Percentiles rank a stretch among this genome's conserved stretches.
Conservation (phyloP, 106 monocot species). For the Phalaenopsis aphrodite region DNA sequence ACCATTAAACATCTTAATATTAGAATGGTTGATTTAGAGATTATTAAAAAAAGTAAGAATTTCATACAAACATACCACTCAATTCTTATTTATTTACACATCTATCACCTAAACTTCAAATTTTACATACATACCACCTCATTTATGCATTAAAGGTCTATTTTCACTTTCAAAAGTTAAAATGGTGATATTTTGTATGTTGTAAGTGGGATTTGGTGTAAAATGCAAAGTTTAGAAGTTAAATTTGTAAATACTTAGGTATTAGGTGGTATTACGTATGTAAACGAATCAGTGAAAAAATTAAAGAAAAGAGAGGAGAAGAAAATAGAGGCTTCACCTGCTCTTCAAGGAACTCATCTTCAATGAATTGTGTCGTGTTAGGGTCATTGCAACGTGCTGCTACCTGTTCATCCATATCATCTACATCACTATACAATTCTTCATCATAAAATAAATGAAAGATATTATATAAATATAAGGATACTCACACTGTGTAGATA, state of each 20-base stretch:
- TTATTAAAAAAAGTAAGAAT: background rate
- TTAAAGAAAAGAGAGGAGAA: background rate
- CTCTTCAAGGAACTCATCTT: constrained; percentile 74
- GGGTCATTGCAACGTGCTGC: constrained; percentile 44
- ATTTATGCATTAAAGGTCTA: too few species aligned
- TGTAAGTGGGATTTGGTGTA: too few species aligned
- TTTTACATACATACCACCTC: too few species aligned
- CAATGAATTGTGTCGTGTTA: constrained; percentile 65
- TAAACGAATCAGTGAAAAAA: background rate
- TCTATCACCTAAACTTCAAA: too few species aligned
- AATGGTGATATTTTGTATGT: too few species aligned
- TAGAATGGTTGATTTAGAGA: too few species aligned
- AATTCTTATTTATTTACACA: too few species aligned
- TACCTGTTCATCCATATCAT: constrained; percentile 28
- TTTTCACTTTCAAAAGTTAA: too few species aligned
- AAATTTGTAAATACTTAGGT: background rate
- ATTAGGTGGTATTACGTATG: too few species aligned
- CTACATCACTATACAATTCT: background rate
- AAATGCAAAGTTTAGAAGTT: too few species aligned
- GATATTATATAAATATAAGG: background rate
- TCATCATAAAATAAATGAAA: background rate
- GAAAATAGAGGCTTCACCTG: constrained; percentile 37
- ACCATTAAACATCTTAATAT: too few species aligned
- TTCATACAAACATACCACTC: too few species aligned
- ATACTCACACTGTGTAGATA: constrained; percentile 51